Evolutionary conservation across 495 filamentous ascomycete genomes (phyloP), one percentile per base, ranked within the genome.

Genomic region (Penicillium waksmanii): DNA sequence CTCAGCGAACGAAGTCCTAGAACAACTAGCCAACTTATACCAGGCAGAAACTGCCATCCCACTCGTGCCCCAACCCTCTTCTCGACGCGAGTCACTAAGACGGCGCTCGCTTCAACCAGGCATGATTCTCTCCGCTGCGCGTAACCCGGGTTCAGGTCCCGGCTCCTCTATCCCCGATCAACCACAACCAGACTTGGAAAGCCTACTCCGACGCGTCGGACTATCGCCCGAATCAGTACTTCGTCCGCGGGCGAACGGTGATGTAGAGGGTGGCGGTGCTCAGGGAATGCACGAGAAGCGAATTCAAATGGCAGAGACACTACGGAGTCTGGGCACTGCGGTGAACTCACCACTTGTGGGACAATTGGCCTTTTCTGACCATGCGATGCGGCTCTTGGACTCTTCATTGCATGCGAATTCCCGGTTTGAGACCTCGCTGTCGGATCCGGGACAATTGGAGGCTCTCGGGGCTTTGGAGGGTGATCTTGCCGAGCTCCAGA

Each of bases 131-230:
- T 52, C 53, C 19, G 54, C 67, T 36, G 59, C 66, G 27, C 50
- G 57, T 17, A 66, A 61, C 25, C 56, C 52, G 13, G 33, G 36
- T 3, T 23, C 23, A 23, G 23, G 23, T 23, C 4, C 23, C 3
- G 23, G 3, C 15, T 40, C 40, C 9, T 42, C 63, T 8, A 38
- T 59, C 9, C 58, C 60, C 2, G 66, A 73, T 25, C 68, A 68
- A 36, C 27, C 2, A 31, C 68, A 68, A 36, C 71, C 71, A 12
- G 64, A 63, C 27, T 57, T 80, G 3, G 72, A 74, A 43, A 71
- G 62, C 34, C 56, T 79, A 15, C 55, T 79, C 49, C 76, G 77
- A 27, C 77, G 75, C 15, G 59, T 76, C 12, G 78, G 76, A 1
- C 43, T 80, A 18, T 65, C 71, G 9, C 60, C 63, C 6, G 73